Conservation (phyloP, 75 land plant genomes). For the Picea sitchensis region DNA sequence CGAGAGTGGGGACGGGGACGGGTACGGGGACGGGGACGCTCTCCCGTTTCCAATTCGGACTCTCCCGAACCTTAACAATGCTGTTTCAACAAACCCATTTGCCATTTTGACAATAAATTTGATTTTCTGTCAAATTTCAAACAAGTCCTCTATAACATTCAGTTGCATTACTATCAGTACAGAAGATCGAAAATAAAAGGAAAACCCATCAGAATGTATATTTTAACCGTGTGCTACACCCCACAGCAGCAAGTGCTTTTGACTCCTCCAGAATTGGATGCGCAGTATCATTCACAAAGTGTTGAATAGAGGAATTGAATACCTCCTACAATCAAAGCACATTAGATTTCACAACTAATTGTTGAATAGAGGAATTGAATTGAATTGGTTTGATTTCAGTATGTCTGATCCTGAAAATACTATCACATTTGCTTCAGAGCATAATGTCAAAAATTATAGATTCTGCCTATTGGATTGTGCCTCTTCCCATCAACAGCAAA, state of each 20-base stretch:
- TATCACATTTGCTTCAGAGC: neutral
- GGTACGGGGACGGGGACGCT: no score
- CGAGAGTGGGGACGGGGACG: no score
- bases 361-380: neutral
- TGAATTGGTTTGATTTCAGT: neutral
- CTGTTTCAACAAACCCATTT: no score
- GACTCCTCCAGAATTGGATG: conserved; percentile 14
- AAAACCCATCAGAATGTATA: no score
- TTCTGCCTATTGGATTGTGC: no score
- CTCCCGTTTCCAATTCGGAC: no score
- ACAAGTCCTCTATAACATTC: neutral
- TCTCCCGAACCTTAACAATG: no score
- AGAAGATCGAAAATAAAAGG: no score
- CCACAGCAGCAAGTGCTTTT: conserved; percentile 21
- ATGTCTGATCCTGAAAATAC: neutral
- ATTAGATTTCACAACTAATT: neutral
- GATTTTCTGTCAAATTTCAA: neutral
- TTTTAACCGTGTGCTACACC: conserved; percentile 13
- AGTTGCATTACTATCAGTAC: no score
- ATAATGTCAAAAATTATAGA: neutral
- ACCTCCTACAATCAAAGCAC: neutral
- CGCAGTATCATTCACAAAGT: neutral
- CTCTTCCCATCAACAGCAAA: no score
- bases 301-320: neutral
- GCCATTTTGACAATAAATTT: no score